Percentiles rank a stretch among this genome's conserved stretches.
phyloP scores from a whole-genome alignment of 176 grass and related monocot genomes.

The bread wheat (Triticum aestivum) region DNA sequence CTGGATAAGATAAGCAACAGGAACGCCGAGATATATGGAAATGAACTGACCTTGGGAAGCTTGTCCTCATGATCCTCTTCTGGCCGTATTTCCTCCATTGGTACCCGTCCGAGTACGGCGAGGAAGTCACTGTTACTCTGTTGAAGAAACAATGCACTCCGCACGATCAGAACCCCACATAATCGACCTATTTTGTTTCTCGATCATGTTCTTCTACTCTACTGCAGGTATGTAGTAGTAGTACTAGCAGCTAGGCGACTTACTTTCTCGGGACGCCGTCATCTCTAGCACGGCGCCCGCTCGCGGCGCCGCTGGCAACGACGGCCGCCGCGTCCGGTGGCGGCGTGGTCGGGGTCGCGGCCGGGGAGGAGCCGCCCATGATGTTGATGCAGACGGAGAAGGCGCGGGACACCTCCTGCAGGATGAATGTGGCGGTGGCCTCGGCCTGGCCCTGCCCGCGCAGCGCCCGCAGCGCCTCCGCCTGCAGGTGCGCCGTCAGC shows the following conservation, averaged over 20 bases:
- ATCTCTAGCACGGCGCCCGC: neutral
- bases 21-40: neutral
- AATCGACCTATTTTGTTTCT: neutral
- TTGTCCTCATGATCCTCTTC: conserved; percentile 47
- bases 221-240: neutral
- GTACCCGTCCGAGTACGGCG: conserved; percentile 52
- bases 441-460: conserved; percentile 45
- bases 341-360: neutral
- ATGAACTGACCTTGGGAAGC: conserved; percentile 48
- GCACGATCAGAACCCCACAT: neutral
- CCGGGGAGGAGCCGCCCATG: conserved; percentile 14
- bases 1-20: neutral
- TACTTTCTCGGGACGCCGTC: conserved; percentile 34
- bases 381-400: conserved; percentile 44
- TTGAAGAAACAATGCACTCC: neutral
- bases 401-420: conserved; percentile 49
- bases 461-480: conserved; percentile 27
- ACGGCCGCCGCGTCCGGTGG: neutral
- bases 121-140: conserved; percentile 28
- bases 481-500: conserved; percentile 45
- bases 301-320: neutral
- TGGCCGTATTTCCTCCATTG: conserved; percentile 75
- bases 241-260: neutral
- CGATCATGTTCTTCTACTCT: neutral
- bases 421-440: conserved; percentile 44